Evolutionary conservation across 352 stramenopile genomes (phyloP), one percentile per base, ranked within the genome.

Genomic region (Globisporangium cylindrosporum): DNA sequence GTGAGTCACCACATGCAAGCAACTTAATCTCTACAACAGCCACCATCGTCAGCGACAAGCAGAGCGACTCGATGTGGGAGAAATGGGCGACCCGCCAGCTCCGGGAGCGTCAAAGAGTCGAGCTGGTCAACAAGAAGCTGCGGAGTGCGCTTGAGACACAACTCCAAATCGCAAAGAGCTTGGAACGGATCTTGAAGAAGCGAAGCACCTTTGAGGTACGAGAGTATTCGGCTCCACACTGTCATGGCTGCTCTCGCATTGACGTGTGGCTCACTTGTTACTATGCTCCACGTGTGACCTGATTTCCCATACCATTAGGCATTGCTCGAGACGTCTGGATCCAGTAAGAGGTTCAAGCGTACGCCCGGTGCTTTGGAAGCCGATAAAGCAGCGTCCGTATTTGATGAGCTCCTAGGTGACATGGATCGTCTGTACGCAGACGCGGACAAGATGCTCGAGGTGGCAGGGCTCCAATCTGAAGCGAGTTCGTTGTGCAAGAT

Each of bases 121-220:
- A 54, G 48, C 48, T 54, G 48, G 7, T 36, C 25, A 32, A 59
- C 53, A 59, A 20, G 49, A 57, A 57, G 7, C 22, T 57, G 49
- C 22, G 49, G 10, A 57, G 49, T 25, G 49, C 22, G 10, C 22
- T 57, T 1, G 22, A 57, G 49, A 34, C 22, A 3, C 49, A 57
- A 7, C 49, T 57, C 2, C 49, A 86, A 67, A 71, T 87, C 38
- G 78, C 71, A 36, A 79, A 78, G 57, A 81, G 73, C 70, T 71
- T 84, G n/a, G 72, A 77, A 22, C 77, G 77, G 32, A 32, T 81
- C 55, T 61, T 84, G 36, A 73, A 81, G 32, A 70, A 71, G 14
- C 49, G 10, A 3, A 27, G 14, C 4, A 57, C 22, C 12, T 58
- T 58, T 25, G 51, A 58, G 24, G 51, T 58, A 36, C 51, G 48